A percentile compares a stretch with the other conserved stretches of the same genome.
These are phyloP conservation scores for Mycena crocata DNA, from an alignment of 768 basidiomycete species.

Conservation along the genomic window DNA sequence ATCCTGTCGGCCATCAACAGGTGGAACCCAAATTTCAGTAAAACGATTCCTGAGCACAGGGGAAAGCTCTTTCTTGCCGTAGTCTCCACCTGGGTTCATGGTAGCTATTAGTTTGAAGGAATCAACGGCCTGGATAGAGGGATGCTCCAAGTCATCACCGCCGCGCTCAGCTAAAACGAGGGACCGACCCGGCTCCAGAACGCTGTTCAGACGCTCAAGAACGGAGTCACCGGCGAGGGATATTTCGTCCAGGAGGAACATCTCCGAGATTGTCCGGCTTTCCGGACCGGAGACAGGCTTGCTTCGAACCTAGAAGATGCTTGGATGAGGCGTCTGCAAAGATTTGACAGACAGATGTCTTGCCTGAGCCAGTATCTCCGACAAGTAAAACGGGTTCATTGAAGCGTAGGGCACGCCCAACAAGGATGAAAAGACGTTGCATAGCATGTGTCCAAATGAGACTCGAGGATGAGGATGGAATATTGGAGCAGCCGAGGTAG, in stretches of 20 bases:
- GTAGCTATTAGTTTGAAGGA: slow-evolving; percentile 93
- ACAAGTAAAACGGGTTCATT: slow-evolving; percentile 98
- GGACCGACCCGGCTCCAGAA: slow-evolving; percentile 90
- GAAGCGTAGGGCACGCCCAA: slow-evolving; percentile 86
- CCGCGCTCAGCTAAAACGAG: slow-evolving; percentile 95
- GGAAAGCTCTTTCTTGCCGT: slow-evolving; percentile 98
- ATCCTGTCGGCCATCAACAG: slow-evolving; percentile 79
- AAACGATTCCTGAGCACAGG: slow-evolving; percentile 97
- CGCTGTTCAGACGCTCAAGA: slow-evolving; percentile 95
- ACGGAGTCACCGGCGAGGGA: slow-evolving; percentile 98
- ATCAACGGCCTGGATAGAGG: slow-evolving; percentile 70
- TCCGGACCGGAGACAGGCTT: slow-evolving; percentile 93
- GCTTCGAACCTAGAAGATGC: slow-evolving; percentile 83
- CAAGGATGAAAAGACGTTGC: slow-evolving; percentile 87
- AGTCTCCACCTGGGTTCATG: slow-evolving; percentile 99
- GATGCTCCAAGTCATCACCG: slow-evolving; percentile 75
- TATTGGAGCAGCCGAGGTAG: slow-evolving; percentile 68
- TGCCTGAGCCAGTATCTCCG: slow-evolving; percentile 97
- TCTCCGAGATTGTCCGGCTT: slow-evolving; percentile 89
- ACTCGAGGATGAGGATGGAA: slow-evolving; percentile 56
- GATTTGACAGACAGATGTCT: slow-evolving; percentile 96
- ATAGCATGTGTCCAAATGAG: slow-evolving; percentile 95
- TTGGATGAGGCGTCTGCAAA: slow-evolving; percentile 76
- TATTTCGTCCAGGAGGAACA: slow-evolving; percentile 95
- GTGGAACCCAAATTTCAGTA: slow-evolving; percentile 99